Base-by-base conservation (phyloP, 805 yeast species). In the Cyberlindnera japonica region DNA sequence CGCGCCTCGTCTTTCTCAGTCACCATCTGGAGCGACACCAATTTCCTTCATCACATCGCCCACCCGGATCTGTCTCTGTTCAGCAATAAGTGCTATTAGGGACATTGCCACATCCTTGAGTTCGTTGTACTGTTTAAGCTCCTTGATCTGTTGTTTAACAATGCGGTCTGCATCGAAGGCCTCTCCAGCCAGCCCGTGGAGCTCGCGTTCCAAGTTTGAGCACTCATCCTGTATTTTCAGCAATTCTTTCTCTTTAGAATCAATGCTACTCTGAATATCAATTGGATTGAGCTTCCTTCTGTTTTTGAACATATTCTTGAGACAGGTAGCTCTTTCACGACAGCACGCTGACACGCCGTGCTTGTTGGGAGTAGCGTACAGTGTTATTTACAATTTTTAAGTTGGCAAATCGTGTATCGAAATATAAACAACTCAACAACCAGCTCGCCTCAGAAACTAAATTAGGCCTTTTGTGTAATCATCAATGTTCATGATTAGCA, bases 31-130 rank as follows among this genome's bases (percentile, higher is more conserved):
- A 11, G 57, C 57, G 31, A 63, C 49, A 0, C 72, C 77, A 68
- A 78, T 71, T 50, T 81, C 84, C 12, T 69, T 64, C 50, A 78
- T 59, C 6, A 80, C 69, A 26, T 71, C 77, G 11, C 62, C 58
- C 5, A 75, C 54, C 33, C 71, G 64, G 20, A 73, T 61, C 19
- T 68, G 62, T 43, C 77, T 66, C 44, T 78, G 82, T 37, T 75
- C 78, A 1, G 86, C 83, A 23, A 82, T 77, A 65, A 79, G 57
- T 29, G 74, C 72, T 10, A 79, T 71, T 45, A 83, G 55, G 6
- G 73, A 69, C 38, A 79, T 52, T 0, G 86, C 84, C 2, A 71
- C 67, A 53, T 82, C 89, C 50, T 75, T 72, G 18, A 83, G 59
- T 44, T 80, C 86, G 51, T 82, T 79, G 58, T 81, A 83, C 39